These are phyloP conservation scores for Dacryopinax spathularia DNA, from an alignment of 768 basidiomycete genomes.

Conservation along the genomic window DNA sequence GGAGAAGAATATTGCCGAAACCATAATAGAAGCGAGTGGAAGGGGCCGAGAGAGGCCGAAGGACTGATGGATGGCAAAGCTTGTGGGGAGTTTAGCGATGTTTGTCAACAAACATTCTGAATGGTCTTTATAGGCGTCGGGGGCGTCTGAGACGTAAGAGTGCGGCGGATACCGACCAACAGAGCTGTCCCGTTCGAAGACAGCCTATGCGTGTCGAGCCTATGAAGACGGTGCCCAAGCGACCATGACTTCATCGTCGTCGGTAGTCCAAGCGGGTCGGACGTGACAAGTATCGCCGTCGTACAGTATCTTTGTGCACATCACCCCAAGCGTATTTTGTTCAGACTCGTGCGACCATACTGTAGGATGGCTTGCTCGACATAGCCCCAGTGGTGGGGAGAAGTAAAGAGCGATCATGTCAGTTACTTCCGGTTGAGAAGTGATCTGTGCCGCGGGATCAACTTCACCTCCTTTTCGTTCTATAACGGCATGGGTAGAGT, in stretches of 20 bases:
- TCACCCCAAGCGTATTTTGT: not conserved
- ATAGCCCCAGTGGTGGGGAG: not conserved
- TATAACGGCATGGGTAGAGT: no score
- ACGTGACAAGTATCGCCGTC: not conserved
- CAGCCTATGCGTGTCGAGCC: no score
- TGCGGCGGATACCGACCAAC: not conserved
- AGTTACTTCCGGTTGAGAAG: not conserved
- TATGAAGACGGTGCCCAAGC: no score
- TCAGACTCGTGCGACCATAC: not conserved
- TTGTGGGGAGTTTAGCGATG: not conserved
- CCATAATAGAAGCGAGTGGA: not conserved
- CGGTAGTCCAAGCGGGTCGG: no score
- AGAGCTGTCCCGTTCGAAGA: not conserved
- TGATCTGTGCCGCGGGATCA: no score
- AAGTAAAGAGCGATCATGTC: not conserved
- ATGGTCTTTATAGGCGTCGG: not conserved
- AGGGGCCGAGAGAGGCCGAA: not conserved
- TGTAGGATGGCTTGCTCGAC: not conserved
- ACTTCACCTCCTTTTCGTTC: no score
- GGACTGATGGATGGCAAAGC: not conserved
- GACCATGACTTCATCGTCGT: no score
- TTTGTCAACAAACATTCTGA: not conserved
- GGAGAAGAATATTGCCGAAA: not conserved
- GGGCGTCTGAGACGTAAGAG: not conserved
- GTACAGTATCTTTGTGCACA: not conserved